Conservation (phyloP, 2,329 filamentous ascomycete genomes). For the Colletotrichum camelliae region DNA sequence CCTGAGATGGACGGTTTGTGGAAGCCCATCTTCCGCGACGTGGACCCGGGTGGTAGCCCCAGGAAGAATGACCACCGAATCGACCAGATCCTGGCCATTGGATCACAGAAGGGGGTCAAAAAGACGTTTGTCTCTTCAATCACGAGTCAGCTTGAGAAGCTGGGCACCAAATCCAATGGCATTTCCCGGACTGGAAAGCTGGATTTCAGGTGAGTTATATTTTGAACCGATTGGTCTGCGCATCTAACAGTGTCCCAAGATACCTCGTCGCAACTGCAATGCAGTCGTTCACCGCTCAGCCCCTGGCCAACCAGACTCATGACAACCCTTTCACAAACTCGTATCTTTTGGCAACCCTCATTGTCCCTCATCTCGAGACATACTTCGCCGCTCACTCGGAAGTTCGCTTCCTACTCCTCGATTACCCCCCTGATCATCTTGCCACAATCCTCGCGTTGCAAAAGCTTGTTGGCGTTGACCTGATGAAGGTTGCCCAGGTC, state of each 20-base stretch:
- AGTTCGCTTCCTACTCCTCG: slow-evolving; percentile 62
- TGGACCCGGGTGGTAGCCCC: slow-evolving; percentile 29
- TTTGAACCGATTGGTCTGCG: not conserved
- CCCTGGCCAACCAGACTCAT: slow-evolving; percentile 52
- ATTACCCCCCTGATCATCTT: slow-evolving; percentile 63
- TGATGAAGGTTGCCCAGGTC: slow-evolving; percentile 65
- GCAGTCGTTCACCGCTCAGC: slow-evolving; percentile 61
- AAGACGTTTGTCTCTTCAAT: slow-evolving; percentile 54
- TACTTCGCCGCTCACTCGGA: slow-evolving; percentile 59
- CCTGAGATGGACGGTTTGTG: slow-evolving; percentile 57
- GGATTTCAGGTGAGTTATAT: slow-evolving; percentile 57
- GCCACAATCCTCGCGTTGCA: slow-evolving; percentile 63
- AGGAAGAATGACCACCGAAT: slow-evolving; percentile 41
- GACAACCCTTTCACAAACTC: slow-evolving; percentile 62
- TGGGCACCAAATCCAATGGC: slow-evolving; percentile 57
- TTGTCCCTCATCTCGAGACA: slow-evolving; percentile 65
- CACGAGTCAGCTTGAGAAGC: slow-evolving; percentile 56
- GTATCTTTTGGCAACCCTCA: slow-evolving; percentile 59
- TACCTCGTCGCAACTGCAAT: slow-evolving; percentile 67
- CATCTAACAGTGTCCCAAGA: slow-evolving; percentile 36
- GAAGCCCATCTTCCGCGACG: slow-evolving; percentile 55
- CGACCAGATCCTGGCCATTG: slow-evolving; percentile 66
- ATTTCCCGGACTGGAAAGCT: slow-evolving; percentile 58
- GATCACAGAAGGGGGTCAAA: slow-evolving; percentile 59
- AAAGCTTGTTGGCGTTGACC: slow-evolving; percentile 58